phyloP scores from a whole-genome alignment of 116 monocot genomes.

The Papilionanthe hybrid region DNA sequence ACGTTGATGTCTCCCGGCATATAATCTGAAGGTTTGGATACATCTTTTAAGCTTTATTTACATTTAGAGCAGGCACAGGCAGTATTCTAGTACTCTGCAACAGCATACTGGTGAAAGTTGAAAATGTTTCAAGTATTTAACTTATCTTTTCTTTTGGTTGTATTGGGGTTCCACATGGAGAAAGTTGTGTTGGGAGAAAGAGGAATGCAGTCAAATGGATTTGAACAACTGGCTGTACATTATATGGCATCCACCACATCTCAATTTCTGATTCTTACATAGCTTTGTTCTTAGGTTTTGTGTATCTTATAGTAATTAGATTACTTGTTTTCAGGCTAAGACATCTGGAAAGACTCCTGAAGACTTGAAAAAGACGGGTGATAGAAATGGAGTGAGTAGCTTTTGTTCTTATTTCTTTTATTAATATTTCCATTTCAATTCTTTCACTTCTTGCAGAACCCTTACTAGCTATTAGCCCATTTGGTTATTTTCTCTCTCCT shows the following conservation, averaged over 20 bases:
- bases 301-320: not conserved
- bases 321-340: slow-evolving; percentile 61
- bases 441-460: not conserved
- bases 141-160: not conserved
- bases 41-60: not conserved
- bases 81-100: not conserved
- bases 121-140: not conserved
- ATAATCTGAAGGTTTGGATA: no score
- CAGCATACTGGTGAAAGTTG: not conserved
- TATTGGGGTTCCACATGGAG: not conserved
- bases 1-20: no score
- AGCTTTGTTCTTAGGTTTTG: not conserved
- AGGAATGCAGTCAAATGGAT: not conserved
- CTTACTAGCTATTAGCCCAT: slow-evolving; percentile 1
- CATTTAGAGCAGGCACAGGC: not conserved
- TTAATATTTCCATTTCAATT: not conserved
- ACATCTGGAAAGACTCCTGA: slow-evolving; percentile 78
- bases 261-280: not conserved
- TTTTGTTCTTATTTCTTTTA: not conserved
- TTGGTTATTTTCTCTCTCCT: slow-evolving; percentile 1
- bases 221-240: not conserved
- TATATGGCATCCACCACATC: not conserved
- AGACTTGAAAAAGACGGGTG: slow-evolving; percentile 57
- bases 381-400: slow-evolving; percentile 63
- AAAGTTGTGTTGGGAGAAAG: not conserved